Evolutionary conservation across 1,284 basidiomycete species (phyloP), one percentile per base, ranked within the genome.

Genomic region (Tilletia indica): DNA sequence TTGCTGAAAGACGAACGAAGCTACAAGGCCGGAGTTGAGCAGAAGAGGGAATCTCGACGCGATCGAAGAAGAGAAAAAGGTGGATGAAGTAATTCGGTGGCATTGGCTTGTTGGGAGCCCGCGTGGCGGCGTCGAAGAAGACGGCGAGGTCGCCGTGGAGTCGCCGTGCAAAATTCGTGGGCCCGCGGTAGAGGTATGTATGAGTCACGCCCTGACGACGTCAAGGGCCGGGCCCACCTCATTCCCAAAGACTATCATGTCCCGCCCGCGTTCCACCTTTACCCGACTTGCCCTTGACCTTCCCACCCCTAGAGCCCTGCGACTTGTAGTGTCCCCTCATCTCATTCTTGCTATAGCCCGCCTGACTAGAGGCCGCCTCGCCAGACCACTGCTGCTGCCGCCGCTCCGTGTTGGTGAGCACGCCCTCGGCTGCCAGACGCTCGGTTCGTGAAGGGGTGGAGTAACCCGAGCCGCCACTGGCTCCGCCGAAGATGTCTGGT

Each of bases 241-340:
- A 81, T 48, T 81, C 73, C 80, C 80, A 81, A 25, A 81, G 69
- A 31, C 77, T 76, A 5, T 77, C 80, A 61, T 81, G 76, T 21
- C 74, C 74, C 4, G 80, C 80, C 72, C 79, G 79, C 66, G 72
- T 72, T 19, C 79, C 79, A 3, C 80, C 80, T 61, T 82, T 82
- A 45, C 76, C 79, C 16, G 72, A 67, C 70, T 80, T 80, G 8
- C 79, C 79, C 61, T 78, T 82, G 38, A 79, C 74, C 71, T 82
- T 82, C 58, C 80, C 80, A 3, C 80, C 80, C 66, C 78, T 79
- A 6, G 73, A 71, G 38, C 78, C 79, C 4, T 68, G 64, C 48
- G 49, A 45, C 73, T 82, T 82, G 73, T 82, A 82, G 49, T 77
- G 77, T 19, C 77, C 78, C 12, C 80, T 49, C 77, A 81, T 77